Base-by-base conservation (phyloP, 805 yeast species). In the Sugiyamaella marilandica region DNA sequence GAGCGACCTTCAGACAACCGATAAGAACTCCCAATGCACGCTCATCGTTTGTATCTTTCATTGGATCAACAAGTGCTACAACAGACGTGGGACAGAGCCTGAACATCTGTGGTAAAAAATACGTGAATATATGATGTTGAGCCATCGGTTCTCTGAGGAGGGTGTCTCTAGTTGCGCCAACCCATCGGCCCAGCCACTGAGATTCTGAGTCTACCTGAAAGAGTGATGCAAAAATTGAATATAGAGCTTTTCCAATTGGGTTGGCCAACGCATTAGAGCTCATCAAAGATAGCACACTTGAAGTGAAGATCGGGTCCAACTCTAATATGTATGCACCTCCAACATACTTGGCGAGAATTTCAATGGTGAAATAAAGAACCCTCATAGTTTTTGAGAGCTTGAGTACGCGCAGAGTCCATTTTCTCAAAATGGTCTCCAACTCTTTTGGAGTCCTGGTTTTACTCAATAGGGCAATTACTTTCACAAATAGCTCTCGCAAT, bases 91-190 rank as follows among this genome's bases (percentile, higher is more conserved):
- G 72, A 2, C 84, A 79, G 32, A 74, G 64, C 59, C 75, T 77
- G 66, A 89, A 82, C 5, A 90, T 62, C 14, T 72, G 72, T 0
- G 91, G 90, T 14, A 90, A 62, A 2, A 89, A 64, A 61, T 87
- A 82, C 1, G 76, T 66, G 49, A 79, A 79, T 2, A 85, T 70
- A 53, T 83, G 80, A 45, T 74, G 71, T 19, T 80, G 65, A 11
- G 69, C 59, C 1, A 62, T 62, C 2, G 55, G 56, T 31, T 68
- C 59, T 1, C 44, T 21, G 7, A 61, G 52, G 47, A 84, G 65
- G 5, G 71, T 68, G 0, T 55, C 41, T 7, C 72, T 53, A 0
- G 79, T 70, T 0, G 70, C 62, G 0, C 61, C 58, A 14, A 70
- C 62, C 94, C 94, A 87, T 2, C 73, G 47, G 0, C 59, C 49